A percentile compares a stretch with the other conserved stretches of the same genome.
Evolutionary conservation across 129 eudicot genomes (phyloP).

Genomic region (Centrapalus pauciflorus): DNA sequence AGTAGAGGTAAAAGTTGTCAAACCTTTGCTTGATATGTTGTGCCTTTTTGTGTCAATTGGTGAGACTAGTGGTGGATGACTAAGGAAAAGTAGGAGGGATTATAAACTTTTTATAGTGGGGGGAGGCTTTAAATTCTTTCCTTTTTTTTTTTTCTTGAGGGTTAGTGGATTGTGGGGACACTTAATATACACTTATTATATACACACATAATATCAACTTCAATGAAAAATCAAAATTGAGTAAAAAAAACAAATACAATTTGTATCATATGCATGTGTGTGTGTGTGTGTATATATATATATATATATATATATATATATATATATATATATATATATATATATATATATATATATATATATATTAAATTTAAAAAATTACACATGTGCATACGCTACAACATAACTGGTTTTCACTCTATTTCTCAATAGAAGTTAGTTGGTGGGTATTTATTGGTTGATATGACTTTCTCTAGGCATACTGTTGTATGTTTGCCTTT

Average conservation of each 20-base stretch:
- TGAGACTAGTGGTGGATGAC: conserved; percentile 63
- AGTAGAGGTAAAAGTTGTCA: conserved; percentile 47
- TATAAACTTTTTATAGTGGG: conserved; percentile 30
- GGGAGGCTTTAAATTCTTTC: conserved; percentile 20
- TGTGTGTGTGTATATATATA: too few relatives aligned
- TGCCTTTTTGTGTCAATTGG: conserved; percentile 48
- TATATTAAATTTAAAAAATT: conserved; percentile 6
- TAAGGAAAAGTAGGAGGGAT: conserved; percentile 40
- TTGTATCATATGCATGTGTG: too few relatives aligned
- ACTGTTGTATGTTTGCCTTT: conserved; percentile 28
- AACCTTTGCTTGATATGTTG: conserved; percentile 58
- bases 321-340: too few relatives aligned
- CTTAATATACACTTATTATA: not conserved
- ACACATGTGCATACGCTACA: too few relatives aligned
- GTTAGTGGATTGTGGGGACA: conserved; percentile 67
- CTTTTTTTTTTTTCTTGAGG: not conserved
- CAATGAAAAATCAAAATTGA: too few relatives aligned
- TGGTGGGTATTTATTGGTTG: too few relatives aligned
- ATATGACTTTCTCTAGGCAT: too few relatives aligned
- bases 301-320: too few relatives aligned
- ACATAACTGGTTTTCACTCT: too few relatives aligned
- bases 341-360: conserved; percentile 22
- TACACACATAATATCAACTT: too few relatives aligned
- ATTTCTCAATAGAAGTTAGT: too few relatives aligned
- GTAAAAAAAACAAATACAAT: too few relatives aligned